Evolutionary conservation across 768 basidiomycete species (phyloP).

Genomic region (Boletus rubropictus): DNA sequence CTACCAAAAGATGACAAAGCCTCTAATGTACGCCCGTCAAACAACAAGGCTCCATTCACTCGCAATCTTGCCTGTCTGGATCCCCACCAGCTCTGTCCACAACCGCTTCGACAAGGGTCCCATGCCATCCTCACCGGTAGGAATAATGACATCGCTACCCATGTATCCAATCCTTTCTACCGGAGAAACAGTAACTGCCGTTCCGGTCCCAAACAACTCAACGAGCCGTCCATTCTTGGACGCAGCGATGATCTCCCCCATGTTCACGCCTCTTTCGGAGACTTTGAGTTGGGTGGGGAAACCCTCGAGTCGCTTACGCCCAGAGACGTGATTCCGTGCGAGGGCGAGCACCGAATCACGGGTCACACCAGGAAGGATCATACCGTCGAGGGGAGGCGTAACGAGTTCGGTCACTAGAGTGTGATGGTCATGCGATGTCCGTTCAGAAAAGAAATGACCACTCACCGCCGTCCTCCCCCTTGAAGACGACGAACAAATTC

Average conservation of each 20-base stretch:
- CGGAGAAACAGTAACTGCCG: slow-evolving; percentile 49
- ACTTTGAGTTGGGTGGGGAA: slow-evolving; percentile 54
- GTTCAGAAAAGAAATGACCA: not conserved
- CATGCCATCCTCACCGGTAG: slow-evolving; percentile 66
- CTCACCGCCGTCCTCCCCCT: slow-evolving; percentile 59
- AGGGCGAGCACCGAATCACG: slow-evolving; percentile 48
- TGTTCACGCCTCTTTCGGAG: slow-evolving; percentile 66
- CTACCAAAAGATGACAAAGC: slow-evolving; percentile 15
- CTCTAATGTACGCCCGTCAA: not conserved
- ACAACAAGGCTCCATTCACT: slow-evolving; percentile 76
- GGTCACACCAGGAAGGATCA: slow-evolving; percentile 66
- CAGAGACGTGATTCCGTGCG: slow-evolving; percentile 51
- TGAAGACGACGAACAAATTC: slow-evolving; percentile 86
- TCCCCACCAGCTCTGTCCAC: slow-evolving; percentile 46
- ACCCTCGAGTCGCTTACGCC: slow-evolving; percentile 39
- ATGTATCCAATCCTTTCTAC: slow-evolving; percentile 55
- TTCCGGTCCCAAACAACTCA: slow-evolving; percentile 48
- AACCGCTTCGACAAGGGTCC: slow-evolving; percentile 55
- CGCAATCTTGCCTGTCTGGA: slow-evolving; percentile 71
- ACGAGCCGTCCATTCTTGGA: slow-evolving; percentile 37
- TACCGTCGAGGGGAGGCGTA: slow-evolving; percentile 60
- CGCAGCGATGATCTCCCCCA: slow-evolving; percentile 63
- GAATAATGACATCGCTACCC: slow-evolving; percentile 48
- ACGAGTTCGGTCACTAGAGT: slow-evolving; percentile 48
- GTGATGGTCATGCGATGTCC: not conserved